Base-by-base conservation (phyloP, 1,139 yeast species). In the Debaryomyces udenii region DNA sequence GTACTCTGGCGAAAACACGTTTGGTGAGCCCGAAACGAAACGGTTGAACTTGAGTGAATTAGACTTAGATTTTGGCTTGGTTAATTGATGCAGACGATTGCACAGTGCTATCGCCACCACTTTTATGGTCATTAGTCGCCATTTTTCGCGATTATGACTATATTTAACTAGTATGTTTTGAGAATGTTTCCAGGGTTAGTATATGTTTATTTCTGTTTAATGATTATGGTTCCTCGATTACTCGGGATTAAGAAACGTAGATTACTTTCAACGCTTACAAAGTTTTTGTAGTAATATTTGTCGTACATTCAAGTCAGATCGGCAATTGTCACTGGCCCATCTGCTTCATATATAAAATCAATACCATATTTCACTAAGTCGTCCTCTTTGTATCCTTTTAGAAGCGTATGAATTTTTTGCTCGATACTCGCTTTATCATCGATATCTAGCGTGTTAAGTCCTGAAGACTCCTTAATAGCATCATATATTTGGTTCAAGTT, bases 1-100 rank as follows among this genome's bases (percentile, higher is more conserved):
- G 49, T 93, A 91, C 66, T 82, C 90, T 6, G 93, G 95, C 29
- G 95, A 86, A 61, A 86, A 86, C 64, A 86, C 95, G 2, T 86
- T 86, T 68, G 94, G 94, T 41, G 70, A 66, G 37, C 15, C 30
- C 10, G 39, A 40, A 22, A 36, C 20, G 40, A 37, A 24, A 29
- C 24, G 26, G 14, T 15, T 40, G 14, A 27, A 40, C 26, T 10
- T 40, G 18, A 18, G 35, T 15, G 42, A 39, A 14, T 35, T 39
- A 35, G 37, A 35, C 14, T 31, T 40, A 34, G 30, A 34, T 26
- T 34, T 34, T 27, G 37, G 26, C 26, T 34, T 30, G 10, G 18
- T 26, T 16, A 26, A 34, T n/a, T 34, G 37, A 34, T 6, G 9
- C 15, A 6, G n/a, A 16, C 18, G 9, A 7, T 13, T 6, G 11